These are phyloP conservation scores for Malus fusca DNA, from an alignment of 306 rosid species.

Conservation along the genomic window DNA sequence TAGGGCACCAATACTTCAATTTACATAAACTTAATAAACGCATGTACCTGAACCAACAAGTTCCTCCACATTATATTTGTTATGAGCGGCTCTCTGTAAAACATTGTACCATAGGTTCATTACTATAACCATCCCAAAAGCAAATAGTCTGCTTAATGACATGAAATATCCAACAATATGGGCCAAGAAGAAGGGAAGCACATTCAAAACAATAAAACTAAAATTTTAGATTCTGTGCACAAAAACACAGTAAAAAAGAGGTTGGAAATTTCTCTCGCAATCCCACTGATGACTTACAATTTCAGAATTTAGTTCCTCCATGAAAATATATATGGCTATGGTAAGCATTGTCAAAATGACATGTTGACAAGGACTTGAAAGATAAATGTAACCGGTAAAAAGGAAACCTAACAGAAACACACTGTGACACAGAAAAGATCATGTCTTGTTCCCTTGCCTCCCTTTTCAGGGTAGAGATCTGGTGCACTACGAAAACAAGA, in stretches of 20 bases:
- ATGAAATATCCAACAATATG: neutral
- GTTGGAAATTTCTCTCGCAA: neutral
- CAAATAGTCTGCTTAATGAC: neutral
- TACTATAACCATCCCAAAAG: slow-evolving; percentile 7
- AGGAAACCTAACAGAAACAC: neutral
- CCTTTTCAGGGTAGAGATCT: neutral
- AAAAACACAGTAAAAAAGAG: neutral
- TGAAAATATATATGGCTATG: neutral
- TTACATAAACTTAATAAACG: neutral
- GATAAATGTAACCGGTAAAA: neutral
- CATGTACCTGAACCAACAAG: slow-evolving; percentile 68
- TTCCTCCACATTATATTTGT: slow-evolving; percentile 97
- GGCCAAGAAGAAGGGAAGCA: neutral
- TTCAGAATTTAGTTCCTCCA: neutral
- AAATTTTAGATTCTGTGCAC: neutral
- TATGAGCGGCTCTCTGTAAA: slow-evolving; percentile 79
- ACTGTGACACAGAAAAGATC: neutral
- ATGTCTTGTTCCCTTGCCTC: neutral
- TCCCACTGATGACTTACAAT: neutral
- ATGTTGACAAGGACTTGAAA: neutral
- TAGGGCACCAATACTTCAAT: neutral
- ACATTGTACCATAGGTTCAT: neutral
- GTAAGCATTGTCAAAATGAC: neutral
- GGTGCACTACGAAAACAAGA: neutral
- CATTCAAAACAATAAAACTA: neutral